Percentiles rank a stretch among this genome's conserved stretches.
Evolutionary conservation across 2,329 filamentous ascomycete genomes (phyloP).

Genomic region (Thermochaetoides dissita): DNA sequence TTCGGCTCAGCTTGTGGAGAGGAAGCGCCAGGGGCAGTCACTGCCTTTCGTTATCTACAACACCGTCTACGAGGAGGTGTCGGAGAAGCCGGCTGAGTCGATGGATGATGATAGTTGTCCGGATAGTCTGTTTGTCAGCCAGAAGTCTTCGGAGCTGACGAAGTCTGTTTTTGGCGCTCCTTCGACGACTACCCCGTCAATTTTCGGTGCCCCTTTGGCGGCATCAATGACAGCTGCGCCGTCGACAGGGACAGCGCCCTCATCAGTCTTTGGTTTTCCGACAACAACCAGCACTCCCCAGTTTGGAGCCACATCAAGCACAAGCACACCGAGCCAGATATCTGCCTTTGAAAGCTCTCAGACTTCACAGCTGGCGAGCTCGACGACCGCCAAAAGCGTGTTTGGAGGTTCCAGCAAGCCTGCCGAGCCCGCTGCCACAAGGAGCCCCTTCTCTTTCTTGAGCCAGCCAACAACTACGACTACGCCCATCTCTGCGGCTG

Average conservation of each 20-base stretch:
- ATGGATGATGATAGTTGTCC: constrained; percentile 3
- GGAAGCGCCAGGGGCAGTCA: constrained; percentile 38
- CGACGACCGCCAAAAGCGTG: neutral
- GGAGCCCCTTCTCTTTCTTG: constrained; percentile 4
- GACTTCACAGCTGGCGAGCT: neutral
- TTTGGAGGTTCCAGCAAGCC: constrained; percentile 1
- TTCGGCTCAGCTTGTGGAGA: constrained; percentile 43
- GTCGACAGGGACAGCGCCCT: neutral
- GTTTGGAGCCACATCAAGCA: neutral
- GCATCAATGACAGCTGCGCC: neutral
- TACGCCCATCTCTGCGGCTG: neutral
- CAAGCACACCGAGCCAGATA: too few relatives aligned
- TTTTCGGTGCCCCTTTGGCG: neutral
- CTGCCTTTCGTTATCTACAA: constrained; percentile 42
- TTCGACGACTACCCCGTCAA: neutral
- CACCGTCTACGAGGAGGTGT: constrained; percentile 33
- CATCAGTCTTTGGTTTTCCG: neutral
- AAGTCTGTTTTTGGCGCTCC: neutral
- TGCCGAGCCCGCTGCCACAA: neutral
- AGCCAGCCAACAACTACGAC: neutral
- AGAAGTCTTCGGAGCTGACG: neutral
- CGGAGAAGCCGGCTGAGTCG: constrained; percentile 4
- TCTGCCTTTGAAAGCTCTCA: neutral
- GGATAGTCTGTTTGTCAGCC: constrained; percentile 17
- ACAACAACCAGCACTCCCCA: neutral